Evolutionary conservation across 352 stramenopile genomes (phyloP), one percentile per base, ranked within the genome.

Genomic region (Blastocystis sp.): DNA sequence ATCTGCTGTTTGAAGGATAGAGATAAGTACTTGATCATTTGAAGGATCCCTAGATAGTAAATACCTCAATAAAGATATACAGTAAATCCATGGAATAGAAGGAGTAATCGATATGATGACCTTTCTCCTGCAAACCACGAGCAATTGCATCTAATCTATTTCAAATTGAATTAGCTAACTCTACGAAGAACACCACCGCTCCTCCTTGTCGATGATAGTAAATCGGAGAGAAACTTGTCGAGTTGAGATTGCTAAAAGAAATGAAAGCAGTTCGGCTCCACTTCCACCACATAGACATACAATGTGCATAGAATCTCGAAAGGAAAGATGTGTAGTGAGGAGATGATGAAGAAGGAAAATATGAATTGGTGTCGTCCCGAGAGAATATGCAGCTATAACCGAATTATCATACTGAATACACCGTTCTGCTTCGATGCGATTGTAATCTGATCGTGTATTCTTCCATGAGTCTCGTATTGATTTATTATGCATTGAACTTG

Each of bases 311-410:
- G 11, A 24, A 22, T 84, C 73, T 30, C 11, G 57, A 37, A 68
- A 22, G 30, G 17, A 35, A 13, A 84, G n/a, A 54, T 84, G 73
- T 27, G 51, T 48, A n/a, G 42, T 51, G 15, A 84, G 33, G 19
- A 84, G 27, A 44, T 84, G 53, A 27, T 40, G 42, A 0, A 84
- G 73, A 1, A 68, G 6, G 68, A 84, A 84, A 6, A 48, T 44
- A 57, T 84, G 73, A 27, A 84, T 84, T 9, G 73, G 73, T 0
- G 73, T 84, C 1, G 73, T 84, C 17, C 73, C 73, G 24, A 84
- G 40, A 11, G 73, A 84, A 84, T 84, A 84, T 11, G 73, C 73
- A 22, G 73, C 48, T 3, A 84, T 68, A n/a, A 84, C 73, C 4
- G 19, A 19, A 60, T 42, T 33, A 27, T 42, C 68, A 44, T 84